Evolutionary conservation across 441 rosid genomes (phyloP), one percentile per base, ranked within the genome.

Genomic region (Oxalis stricta): DNA sequence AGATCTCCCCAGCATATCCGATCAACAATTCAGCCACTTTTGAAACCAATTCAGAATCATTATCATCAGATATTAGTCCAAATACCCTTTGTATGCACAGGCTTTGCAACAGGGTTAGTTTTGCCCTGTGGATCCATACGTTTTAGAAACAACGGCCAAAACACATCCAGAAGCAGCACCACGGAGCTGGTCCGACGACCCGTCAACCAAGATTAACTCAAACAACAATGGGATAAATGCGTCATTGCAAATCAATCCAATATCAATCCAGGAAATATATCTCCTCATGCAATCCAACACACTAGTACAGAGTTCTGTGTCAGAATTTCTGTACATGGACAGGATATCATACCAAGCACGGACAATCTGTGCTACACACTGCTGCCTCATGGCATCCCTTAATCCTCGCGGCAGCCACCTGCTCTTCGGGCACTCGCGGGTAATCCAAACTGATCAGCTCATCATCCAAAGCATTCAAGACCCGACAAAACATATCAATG

Each of bases 331-430:
- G 59, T 70, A 78, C 73, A 63, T 24, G 1, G 67, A 64, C 11
- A 89, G 78, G 70, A 85, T 75, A 56, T 73, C 79, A 44, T 80
- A 89, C 88, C 96, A 89, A 0, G 80, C 79, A 56, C 71, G 61
- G 40, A 84, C 98, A 42, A 85, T 85, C 72, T 78, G 94, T 46
- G 76, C 63, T 16, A 85, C 67, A 53, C 94, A 85, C 55, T 85
- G 96, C 59, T 68, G 79, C 84, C 98, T 78, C 89, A 89, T 85
- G 2, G 98, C 84, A 65, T 89, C 96, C n/a, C 76, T 89, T 89
- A 41, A 82, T 81, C 50, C 69, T 73, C 18, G 49, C 70, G 0
- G 94, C 92, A 12, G 66, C 89, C 0, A 67, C 60, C 22, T 70
- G 46, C 55, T 89, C 94, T 22, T 80, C 85, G 0, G 70, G n/a